Conservation (phyloP, 257 asterid species). For the Solanum peruvianum region DNA sequence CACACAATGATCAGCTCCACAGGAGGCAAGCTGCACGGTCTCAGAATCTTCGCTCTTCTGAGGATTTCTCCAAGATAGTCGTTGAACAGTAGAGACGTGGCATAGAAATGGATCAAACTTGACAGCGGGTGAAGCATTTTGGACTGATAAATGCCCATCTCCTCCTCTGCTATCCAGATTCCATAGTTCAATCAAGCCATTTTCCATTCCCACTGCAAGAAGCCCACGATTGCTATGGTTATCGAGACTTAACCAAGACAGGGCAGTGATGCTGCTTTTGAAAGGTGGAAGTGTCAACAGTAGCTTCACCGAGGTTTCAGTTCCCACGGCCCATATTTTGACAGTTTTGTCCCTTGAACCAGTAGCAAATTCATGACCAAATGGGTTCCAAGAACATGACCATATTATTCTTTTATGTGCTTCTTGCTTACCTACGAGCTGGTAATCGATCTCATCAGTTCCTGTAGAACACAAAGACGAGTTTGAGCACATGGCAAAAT, state of each 20-base stretch:
- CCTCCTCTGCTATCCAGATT: constrained; percentile 22
- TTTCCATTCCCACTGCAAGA: constrained; percentile 92
- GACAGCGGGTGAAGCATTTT: constrained; percentile 29
- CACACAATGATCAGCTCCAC: constrained; percentile 91
- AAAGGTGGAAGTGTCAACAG: constrained; percentile 55
- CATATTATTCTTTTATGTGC: constrained; percentile 93
- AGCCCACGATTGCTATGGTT: constrained; percentile 37
- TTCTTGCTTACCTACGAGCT: constrained; percentile 57
- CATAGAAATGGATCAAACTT: constrained; percentile 61
- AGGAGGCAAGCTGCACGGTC: constrained; percentile 63
- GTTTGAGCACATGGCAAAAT: not conserved
- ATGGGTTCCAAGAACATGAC: constrained; percentile 95
- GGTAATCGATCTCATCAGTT: constrained; percentile 36
- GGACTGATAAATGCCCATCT: constrained; percentile 6
- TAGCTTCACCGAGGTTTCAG: constrained; percentile 44
- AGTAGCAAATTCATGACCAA: constrained; percentile 74
- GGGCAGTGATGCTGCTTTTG: constrained; percentile 65
- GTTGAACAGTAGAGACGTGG: constrained; percentile 66
- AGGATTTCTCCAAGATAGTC: constrained; percentile 52
- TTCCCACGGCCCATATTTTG: constrained; percentile 63
- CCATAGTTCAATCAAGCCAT: constrained; percentile 73
- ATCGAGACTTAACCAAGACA: constrained; percentile 68
- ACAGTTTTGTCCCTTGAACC: constrained; percentile 91
- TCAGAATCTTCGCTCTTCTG: constrained; percentile 26
- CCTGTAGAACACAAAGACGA: constrained; percentile 18